Evolutionary conservation across 306 rosid species (phyloP).

Genomic region (Vigna mungo): DNA sequence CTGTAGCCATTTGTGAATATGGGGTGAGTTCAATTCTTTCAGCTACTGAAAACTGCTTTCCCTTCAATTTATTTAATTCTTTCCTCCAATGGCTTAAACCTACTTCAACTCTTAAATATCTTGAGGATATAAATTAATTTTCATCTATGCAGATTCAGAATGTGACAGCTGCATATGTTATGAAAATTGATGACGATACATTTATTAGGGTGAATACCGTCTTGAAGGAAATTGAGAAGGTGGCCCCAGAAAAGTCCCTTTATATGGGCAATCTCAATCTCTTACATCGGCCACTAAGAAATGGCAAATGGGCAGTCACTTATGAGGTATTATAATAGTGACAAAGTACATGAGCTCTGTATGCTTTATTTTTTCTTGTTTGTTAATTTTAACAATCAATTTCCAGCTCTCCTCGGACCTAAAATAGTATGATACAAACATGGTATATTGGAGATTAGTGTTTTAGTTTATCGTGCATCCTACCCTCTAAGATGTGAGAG

Average conservation of each 20-base stretch:
- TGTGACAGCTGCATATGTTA: conserved; percentile 71
- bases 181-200: conserved; percentile 96
- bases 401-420: background rate
- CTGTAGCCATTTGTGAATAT: conserved; percentile 88
- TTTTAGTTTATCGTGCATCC: background rate
- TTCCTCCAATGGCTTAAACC: background rate
- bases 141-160: conserved; percentile 71
- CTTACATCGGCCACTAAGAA: conserved; percentile 91
- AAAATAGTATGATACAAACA: background rate
- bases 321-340: conserved; percentile 65
- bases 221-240: conserved; percentile 69
- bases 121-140: conserved; percentile 29
- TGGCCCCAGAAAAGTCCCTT: conserved; percentile 63
- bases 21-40: conserved; percentile 64
- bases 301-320: conserved; percentile 95
- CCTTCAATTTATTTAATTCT: conserved; percentile 3
- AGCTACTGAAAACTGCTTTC: conserved; percentile 13
- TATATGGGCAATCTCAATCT: conserved; percentile 99
- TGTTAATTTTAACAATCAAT: background rate
- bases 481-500: background rate
- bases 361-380: conserved; percentile 14
- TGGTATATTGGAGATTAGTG: background rate
- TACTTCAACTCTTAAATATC: background rate
- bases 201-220: conserved; percentile 81
- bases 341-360: conserved; percentile 18